Evolutionary conservation across 345 rosid species (phyloP), one percentile per base, ranked within the genome.

Genomic region (Gossypium herbaceum): DNA sequence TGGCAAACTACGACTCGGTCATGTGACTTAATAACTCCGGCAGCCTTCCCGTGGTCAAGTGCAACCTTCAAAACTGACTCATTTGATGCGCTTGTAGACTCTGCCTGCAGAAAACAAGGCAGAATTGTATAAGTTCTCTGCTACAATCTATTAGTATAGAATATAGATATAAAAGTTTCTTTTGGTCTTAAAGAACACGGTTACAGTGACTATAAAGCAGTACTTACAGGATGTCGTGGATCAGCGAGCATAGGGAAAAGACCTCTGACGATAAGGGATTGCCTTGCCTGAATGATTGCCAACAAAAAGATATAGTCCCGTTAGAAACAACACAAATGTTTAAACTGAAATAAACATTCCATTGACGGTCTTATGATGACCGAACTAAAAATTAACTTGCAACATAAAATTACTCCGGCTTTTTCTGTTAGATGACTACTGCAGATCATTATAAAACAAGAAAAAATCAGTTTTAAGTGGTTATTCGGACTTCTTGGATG

Each of bases 1-100:
- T 92, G 97, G 87, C 97, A 92, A 62, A 92, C 89, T n/a, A 92
- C 96, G 22, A 92, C 97, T 24, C 96, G 86, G 73, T 92, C 97
- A 71, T 92, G 97, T 0, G 96, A 83, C 80, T 92, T 92, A 13
- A 92, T 77, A 12, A 92, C 90, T 78, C 97, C 96, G 1, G 96
- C 79, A 27, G 81, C 83, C 80, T 90, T 92, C 71, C 97, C 96
- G 24, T 92, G 91, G 84, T 92, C 97, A 59, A 92, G 87, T 24
- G 97, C 97, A 76, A 92, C 97, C 82, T 91, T 92, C 44, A 90
- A 69, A 63, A 92, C 92, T 0, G 97, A 92, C 83, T 92, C 97
- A 70, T 90, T 92, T 47, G 97, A 89, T 43, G 92, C 87, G 71
- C 81, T 90, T 13, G 94, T 89, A n/a, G 97, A 89, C 79, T 92